phyloP scores from a whole-genome alignment of 176 grass and related monocot species.

The Hordeum marinum region DNA sequence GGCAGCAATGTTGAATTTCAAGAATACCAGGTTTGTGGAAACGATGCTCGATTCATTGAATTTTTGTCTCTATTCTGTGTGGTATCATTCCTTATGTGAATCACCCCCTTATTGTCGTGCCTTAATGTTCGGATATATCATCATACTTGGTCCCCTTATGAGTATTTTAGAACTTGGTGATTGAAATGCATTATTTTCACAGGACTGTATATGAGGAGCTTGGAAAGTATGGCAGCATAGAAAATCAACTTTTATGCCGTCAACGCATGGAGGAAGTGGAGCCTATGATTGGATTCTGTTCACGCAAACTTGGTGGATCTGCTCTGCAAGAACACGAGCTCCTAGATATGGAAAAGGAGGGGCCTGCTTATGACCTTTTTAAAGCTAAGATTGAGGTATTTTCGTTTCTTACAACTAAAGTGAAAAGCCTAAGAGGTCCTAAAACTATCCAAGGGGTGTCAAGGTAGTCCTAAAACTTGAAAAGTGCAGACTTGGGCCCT shows the following conservation, averaged over 20 bases:
- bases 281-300: constrained; percentile 96
- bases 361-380: constrained; percentile 87
- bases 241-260: constrained; percentile 93
- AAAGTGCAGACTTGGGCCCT: not conserved
- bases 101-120: not conserved
- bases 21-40: constrained; percentile 80
- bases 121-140: not conserved
- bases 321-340: constrained; percentile 83
- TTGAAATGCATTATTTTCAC: constrained; percentile 8
- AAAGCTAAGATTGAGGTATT: constrained; percentile 89
- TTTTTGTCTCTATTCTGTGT: not conserved
- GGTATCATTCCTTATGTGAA: not conserved
- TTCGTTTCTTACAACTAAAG: not conserved
- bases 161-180: not conserved
- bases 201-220: constrained; percentile 95
- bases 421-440: not conserved
- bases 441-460: not conserved
- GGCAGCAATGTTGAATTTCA: constrained; percentile 82
- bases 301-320: constrained; percentile 87
- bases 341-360: constrained; percentile 78
- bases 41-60: not conserved
- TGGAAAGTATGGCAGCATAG: constrained; percentile 88
- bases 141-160: not conserved
- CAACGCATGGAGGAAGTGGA: constrained; percentile 93
- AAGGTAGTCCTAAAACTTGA: not conserved